These are phyloP conservation scores for Nematodospora anomalae DNA, from an alignment of 1,139 yeast genomes.

Conservation along the genomic window DNA sequence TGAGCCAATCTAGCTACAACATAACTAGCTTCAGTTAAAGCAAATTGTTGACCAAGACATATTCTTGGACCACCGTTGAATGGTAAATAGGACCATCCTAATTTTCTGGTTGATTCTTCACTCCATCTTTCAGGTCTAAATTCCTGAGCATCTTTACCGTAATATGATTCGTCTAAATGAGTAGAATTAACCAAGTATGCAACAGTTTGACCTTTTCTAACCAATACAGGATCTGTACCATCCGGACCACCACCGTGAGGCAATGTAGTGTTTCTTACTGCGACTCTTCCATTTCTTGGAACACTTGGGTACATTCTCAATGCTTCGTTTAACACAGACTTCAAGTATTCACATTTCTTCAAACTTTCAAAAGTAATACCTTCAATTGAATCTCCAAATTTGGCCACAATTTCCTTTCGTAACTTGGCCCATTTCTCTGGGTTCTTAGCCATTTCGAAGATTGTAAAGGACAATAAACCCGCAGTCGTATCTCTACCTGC, in stretches of 20 bases:
- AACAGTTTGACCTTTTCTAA: slow-evolving; percentile 41
- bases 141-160: slow-evolving; percentile 44
- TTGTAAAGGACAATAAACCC: slow-evolving; percentile 43
- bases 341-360: slow-evolving; percentile 46
- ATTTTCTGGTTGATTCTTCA: slow-evolving; percentile 21
- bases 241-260: slow-evolving; percentile 56
- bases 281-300: slow-evolving; percentile 46
- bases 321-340: slow-evolving; percentile 47
- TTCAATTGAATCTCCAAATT: slow-evolving; percentile 25
- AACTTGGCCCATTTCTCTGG: slow-evolving; percentile 37
- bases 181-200: slow-evolving; percentile 38
- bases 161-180: slow-evolving; percentile 39
- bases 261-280: slow-evolving; percentile 44
- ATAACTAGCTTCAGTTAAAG: slow-evolving; percentile 42
- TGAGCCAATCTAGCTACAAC: slow-evolving; percentile 23
- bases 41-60: slow-evolving; percentile 47
- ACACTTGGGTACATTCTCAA: slow-evolving; percentile 54
- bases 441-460: slow-evolving; percentile 43
- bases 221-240: slow-evolving; percentile 40
- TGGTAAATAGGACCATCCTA: slow-evolving; percentile 45
- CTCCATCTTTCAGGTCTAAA: slow-evolving; percentile 53
- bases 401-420: slow-evolving; percentile 29
- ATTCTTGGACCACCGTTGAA: slow-evolving; percentile 46
- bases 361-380: slow-evolving; percentile 40
- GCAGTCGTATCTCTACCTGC: slow-evolving; percentile 54